Conservation (phyloP, 805 yeast species). For the Candida odintsovae region DNA sequence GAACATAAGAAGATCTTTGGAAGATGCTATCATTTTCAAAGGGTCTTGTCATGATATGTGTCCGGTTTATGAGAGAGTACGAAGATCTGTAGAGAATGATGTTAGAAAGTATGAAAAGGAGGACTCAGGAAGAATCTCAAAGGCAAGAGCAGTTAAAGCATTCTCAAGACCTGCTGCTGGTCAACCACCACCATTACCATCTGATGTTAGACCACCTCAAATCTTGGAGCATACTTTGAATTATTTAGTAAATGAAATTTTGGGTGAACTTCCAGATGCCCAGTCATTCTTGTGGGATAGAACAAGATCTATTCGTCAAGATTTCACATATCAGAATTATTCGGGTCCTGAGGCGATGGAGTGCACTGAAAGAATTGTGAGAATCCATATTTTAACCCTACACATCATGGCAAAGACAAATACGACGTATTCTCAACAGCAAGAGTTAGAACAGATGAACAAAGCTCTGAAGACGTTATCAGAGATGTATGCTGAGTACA, state of each 20-base stretch:
- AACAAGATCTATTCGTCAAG: slow-evolving; percentile 94
- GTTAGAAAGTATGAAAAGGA: slow-evolving; percentile 75
- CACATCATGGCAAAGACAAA: slow-evolving; percentile 79
- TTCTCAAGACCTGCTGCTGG: slow-evolving; percentile 98
- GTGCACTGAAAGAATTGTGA: slow-evolving; percentile 85
- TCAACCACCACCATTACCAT: slow-evolving; percentile 95
- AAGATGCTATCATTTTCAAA: slow-evolving; percentile 79
- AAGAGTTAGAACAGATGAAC: slow-evolving; percentile 90
- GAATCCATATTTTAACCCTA: slow-evolving; percentile 76
- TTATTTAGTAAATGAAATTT: slow-evolving; percentile 59
- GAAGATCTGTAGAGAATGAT: slow-evolving; percentile 83
- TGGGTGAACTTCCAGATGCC: slow-evolving; percentile 69
- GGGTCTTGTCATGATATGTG: slow-evolving; percentile 96
- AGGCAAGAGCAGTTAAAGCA: slow-evolving; percentile 71
- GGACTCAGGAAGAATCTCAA: slow-evolving; percentile 47
- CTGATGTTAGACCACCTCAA: slow-evolving; percentile 93
- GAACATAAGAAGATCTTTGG: slow-evolving; percentile 72
- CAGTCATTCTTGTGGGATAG: slow-evolving; percentile 96
- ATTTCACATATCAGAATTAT: slow-evolving; percentile 91
- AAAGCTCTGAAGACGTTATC: slow-evolving; percentile 84
- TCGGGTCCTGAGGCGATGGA: slow-evolving; percentile 91
- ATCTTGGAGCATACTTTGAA: slow-evolving; percentile 61
- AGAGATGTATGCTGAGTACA: slow-evolving; percentile 79
- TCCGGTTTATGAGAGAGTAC: slow-evolving; percentile 85
- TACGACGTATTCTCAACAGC: slow-evolving; percentile 83